Evolutionary conservation across 148 eudicot genomes (phyloP).

Genomic region (Suaeda aralocaspica): DNA sequence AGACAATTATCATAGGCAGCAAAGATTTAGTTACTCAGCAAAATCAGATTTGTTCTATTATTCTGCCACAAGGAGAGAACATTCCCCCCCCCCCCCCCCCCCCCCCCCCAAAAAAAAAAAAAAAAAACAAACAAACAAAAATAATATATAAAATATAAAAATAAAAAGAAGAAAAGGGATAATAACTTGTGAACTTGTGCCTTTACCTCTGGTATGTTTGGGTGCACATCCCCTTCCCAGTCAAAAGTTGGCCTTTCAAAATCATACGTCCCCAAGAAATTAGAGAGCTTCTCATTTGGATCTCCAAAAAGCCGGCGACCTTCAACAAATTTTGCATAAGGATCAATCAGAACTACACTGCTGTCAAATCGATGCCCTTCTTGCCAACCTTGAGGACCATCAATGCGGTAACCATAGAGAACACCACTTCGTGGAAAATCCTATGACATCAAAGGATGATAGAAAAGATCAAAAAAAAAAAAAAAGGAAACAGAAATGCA

Average conservation of each 20-base stretch:
- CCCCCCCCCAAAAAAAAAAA: neutral
- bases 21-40: neutral
- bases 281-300: conserved; percentile 46
- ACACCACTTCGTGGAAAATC: conserved; percentile 64
- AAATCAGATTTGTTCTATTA: neutral
- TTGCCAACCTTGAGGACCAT: conserved; percentile 83
- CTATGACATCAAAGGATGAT: conserved; percentile 33
- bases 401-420: conserved; percentile 79
- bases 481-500: no score
- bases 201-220: conserved; percentile 82
- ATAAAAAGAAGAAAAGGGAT: no score
- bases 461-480: conserved; percentile 5
- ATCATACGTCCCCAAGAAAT: conserved; percentile 77
- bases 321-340: conserved; percentile 85
- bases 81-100: neutral
- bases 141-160: no score
- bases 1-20: neutral
- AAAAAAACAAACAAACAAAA: neutral
- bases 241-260: conserved; percentile 69
- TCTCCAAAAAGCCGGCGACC: conserved; percentile 93
- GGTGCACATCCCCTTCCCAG: conserved; percentile 77
- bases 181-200: no score
- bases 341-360: conserved; percentile 64
- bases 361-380: conserved; percentile 92
- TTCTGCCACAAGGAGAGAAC: neutral